Conservation (phyloP, 1,139 yeast genomes). For the Geotrichum carabidarum region DNA sequence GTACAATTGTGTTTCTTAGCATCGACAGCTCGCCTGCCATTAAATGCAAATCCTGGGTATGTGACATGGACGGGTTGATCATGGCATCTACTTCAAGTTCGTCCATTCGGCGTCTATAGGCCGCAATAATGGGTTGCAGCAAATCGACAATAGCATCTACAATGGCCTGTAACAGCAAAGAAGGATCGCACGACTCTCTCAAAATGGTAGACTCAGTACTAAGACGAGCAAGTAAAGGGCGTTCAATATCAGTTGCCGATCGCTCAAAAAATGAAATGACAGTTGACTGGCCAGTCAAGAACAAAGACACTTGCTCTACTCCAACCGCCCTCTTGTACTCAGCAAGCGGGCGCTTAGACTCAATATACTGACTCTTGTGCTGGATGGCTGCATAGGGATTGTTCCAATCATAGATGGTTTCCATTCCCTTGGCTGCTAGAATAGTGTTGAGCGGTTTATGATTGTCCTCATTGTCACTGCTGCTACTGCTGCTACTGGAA, state of each 20-base stretch:
- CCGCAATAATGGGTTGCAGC: slow-evolving; percentile 55
- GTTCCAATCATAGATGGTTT: slow-evolving; percentile 39
- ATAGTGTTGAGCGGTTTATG: slow-evolving; percentile 10
- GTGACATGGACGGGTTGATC: slow-evolving; percentile 45
- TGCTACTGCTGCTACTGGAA: slow-evolving; percentile 12
- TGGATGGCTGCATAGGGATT: slow-evolving; percentile 32
- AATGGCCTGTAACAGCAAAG: slow-evolving; percentile 48
- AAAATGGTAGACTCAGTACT: slow-evolving; percentile 44
- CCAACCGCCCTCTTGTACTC: slow-evolving; percentile 46
- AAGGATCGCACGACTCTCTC: slow-evolving; percentile 47
- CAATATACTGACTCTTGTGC: slow-evolving; percentile 33
- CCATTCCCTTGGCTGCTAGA: slow-evolving; percentile 22
- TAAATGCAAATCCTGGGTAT: slow-evolving; percentile 48
- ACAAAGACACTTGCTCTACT: slow-evolving; percentile 50
- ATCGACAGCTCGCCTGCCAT: slow-evolving; percentile 49
- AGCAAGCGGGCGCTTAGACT: slow-evolving; percentile 45
- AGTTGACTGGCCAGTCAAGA: slow-evolving; percentile 42
- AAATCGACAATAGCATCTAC: slow-evolving; percentile 54
- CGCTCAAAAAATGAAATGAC: slow-evolving; percentile 53
- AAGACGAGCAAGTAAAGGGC: slow-evolving; percentile 47
- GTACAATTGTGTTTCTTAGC: slow-evolving; percentile 43
- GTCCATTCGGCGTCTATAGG: slow-evolving; percentile 47
- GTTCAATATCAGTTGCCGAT: slow-evolving; percentile 47
- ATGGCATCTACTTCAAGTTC: slow-evolving; percentile 49
- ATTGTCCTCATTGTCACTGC: slow-evolving; percentile 11